Percentiles rank a stretch among this genome's conserved stretches.
These are phyloP conservation scores for Coriolopsis trogii DNA, from an alignment of 1,284 basidiomycete genomes.

Conservation along the genomic window DNA sequence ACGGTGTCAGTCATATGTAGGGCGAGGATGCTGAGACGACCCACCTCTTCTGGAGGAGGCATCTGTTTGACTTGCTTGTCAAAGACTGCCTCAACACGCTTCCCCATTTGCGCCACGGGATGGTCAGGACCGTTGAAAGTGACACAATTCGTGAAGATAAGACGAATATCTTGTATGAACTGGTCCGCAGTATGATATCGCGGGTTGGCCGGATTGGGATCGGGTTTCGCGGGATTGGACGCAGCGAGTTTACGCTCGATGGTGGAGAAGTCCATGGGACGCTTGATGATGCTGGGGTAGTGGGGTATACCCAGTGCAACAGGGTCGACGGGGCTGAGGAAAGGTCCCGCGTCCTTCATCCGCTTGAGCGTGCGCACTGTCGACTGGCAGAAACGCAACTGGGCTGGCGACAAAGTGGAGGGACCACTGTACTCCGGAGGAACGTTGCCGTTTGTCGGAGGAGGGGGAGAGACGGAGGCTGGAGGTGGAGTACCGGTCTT, in stretches of 20 bases:
- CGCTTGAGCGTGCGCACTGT: conserved; percentile 87
- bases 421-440: conserved; percentile 28
- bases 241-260: conserved; percentile 86
- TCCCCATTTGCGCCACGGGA: conserved; percentile 77
- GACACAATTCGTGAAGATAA: conserved; percentile 88
- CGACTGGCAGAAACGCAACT: conserved; percentile 83
- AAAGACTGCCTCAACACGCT: conserved; percentile 82
- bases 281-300: conserved; percentile 86
- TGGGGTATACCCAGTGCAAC: conserved; percentile 90
- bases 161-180: conserved; percentile 81
- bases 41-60: conserved; percentile 77
- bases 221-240: conserved; percentile 79
- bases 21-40: conserved; percentile 32
- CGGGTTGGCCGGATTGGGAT: conserved; percentile 67
- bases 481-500: conserved; percentile 76
- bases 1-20: conserved; percentile 23
- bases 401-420: conserved; percentile 57
- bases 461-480: conserved; percentile 34
- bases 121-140: conserved; percentile 95
- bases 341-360: conserved; percentile 82
- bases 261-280: conserved; percentile 96
- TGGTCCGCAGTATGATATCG: conserved; percentile 78
- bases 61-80: conserved; percentile 88
- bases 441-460: conserved; percentile 21
- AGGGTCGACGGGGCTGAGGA: conserved; percentile 90